These are phyloP conservation scores for Hibiscus syriacus DNA, from an alignment of 345 rosid species.

Conservation along the genomic window DNA sequence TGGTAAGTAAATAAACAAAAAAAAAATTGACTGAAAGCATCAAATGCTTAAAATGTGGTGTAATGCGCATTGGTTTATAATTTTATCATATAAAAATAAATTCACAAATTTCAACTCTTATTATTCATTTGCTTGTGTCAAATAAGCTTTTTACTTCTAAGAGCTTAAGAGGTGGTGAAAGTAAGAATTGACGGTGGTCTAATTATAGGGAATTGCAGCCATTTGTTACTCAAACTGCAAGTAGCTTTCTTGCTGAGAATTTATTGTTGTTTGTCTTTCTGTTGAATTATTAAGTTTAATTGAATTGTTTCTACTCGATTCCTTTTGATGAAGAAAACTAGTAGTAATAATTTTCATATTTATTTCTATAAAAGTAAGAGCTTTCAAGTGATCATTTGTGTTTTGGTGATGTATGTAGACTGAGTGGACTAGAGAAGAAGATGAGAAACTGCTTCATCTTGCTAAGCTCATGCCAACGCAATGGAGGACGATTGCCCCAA, in stretches of 20 bases:
- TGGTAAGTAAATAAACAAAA: background rate
- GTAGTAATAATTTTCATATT: background rate
- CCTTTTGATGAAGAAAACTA: background rate
- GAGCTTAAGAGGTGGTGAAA: no score
- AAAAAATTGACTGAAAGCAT: background rate
- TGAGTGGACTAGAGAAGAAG: slow-evolving; percentile 99
- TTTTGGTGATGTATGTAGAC: slow-evolving; percentile 43
- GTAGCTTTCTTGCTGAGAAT: background rate
- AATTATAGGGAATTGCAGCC: background rate
- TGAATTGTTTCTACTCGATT: background rate
- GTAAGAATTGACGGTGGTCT: no score
- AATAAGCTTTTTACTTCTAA: no score
- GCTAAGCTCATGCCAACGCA: slow-evolving; percentile 98
- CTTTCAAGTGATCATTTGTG: slow-evolving; percentile 4
- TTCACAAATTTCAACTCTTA: background rate
- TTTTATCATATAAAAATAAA: background rate
- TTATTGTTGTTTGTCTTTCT: background rate
- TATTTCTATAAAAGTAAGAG: background rate
- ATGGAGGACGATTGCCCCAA: slow-evolving; percentile 99
- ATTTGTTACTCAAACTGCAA: background rate
- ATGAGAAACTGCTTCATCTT: slow-evolving; percentile 97
- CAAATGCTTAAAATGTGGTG: background rate
- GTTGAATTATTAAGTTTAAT: background rate
- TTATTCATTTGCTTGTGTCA: background rate
- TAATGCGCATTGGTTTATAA: background rate